Conservation (phyloP, 306 rosid species). For the Castanospermum australe region DNA sequence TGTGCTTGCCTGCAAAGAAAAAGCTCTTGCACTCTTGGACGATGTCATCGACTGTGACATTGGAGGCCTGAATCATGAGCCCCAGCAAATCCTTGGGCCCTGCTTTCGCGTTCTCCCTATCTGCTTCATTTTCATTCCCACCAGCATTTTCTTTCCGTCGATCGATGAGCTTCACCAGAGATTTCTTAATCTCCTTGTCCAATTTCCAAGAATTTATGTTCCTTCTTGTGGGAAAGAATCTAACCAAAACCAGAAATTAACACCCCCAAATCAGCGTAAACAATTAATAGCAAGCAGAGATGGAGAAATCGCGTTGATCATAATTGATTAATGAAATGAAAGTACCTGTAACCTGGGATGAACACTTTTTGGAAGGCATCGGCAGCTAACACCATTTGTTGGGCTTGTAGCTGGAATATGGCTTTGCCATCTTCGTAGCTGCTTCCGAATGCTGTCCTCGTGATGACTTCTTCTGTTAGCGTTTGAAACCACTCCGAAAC, state of each 20-base stretch:
- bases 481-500: constrained; percentile 81
- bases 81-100: constrained; percentile 76
- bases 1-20: constrained; percentile 98
- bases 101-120: constrained; percentile 8
- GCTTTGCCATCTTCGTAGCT: constrained; percentile 94
- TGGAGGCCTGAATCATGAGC: constrained; percentile 78
- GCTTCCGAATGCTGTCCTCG: constrained; percentile 78
- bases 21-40: constrained; percentile 97
- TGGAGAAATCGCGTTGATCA: too few relatives aligned
- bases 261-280: not conserved
- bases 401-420: constrained; percentile 68
- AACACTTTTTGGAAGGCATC: constrained; percentile 84
- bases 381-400: constrained; percentile 82
- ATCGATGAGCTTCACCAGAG: constrained; percentile 56
- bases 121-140: too few relatives aligned
- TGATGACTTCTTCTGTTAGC: constrained; percentile 79
- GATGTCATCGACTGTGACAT: constrained; percentile 75
- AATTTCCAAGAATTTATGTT: constrained; percentile 80
- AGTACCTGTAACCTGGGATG: constrained; percentile 93
- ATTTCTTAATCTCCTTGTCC: constrained; percentile 66
- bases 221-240: constrained; percentile 79
- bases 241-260: too few relatives aligned
- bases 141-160: constrained; percentile 32
- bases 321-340: too few relatives aligned
- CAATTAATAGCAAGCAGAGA: not conserved